Conservation (phyloP, 345 rosid genomes). For the Toxicodendron radicans region DNA sequence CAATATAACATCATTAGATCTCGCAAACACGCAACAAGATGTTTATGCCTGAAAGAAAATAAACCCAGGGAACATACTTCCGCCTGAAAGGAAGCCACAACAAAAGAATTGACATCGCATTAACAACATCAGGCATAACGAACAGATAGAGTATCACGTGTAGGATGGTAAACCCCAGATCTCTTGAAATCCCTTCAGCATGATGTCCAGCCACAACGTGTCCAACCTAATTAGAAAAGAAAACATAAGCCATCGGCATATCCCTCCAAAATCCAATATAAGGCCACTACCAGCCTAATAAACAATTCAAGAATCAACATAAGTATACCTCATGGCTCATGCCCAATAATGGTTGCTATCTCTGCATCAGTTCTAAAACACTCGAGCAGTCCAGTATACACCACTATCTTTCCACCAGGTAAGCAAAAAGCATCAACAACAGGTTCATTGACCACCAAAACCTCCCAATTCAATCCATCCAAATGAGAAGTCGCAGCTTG, state of each 20-base stretch:
- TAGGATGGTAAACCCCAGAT: slow-evolving; percentile 70
- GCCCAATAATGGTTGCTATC: slow-evolving; percentile 86
- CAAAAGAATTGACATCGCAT: slow-evolving; percentile 71
- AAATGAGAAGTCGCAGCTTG: slow-evolving; percentile 58
- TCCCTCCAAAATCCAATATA: slow-evolving; percentile 3
- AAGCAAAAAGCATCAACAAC: slow-evolving; percentile 78
- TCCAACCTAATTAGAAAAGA: slow-evolving; percentile 55
- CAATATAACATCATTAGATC: neutral
- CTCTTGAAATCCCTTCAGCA: slow-evolving; percentile 73
- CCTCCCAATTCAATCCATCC: slow-evolving; percentile 88
- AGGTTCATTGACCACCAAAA: slow-evolving; percentile 79
- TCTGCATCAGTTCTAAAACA: slow-evolving; percentile 76
- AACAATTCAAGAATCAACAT: neutral
- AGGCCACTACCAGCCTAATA: neutral
- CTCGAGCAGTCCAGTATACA: slow-evolving; percentile 79
- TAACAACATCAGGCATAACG: slow-evolving; percentile 72
- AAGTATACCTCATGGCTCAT: slow-evolving; percentile 76
- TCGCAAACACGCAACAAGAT: neutral
- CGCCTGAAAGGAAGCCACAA: slow-evolving; percentile 91
- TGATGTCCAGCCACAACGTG: slow-evolving; percentile 90
- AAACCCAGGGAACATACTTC: slow-evolving; percentile 42
- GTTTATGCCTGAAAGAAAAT: neutral
- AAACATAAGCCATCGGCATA: slow-evolving; percentile 15
- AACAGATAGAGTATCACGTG: slow-evolving; percentile 75
- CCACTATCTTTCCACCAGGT: slow-evolving; percentile 93